phyloP scores from a whole-genome alignment of 768 basidiomycete species.

The Hortiboletus flavorubellus region DNA sequence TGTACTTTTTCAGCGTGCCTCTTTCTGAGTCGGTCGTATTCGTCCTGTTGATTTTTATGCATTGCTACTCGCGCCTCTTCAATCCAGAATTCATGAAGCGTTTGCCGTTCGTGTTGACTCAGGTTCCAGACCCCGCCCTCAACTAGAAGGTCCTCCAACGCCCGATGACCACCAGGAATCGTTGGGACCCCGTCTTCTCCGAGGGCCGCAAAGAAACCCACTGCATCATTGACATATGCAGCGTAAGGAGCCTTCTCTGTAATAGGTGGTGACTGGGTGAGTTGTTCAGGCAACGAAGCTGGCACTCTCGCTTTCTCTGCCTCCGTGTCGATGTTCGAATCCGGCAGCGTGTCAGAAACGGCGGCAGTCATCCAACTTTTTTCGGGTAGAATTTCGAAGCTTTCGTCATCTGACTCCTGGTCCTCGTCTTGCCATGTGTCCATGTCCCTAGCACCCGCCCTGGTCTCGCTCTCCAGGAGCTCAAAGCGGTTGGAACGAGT shows the following conservation, averaged over 20 bases:
- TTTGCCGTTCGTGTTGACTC: constrained; percentile 46
- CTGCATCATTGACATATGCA: constrained; percentile 25
- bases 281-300: neutral
- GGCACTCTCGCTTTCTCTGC: neutral
- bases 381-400: constrained; percentile 14
- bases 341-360: neutral
- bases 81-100: constrained; percentile 47
- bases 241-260: neutral
- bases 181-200: constrained; percentile 37
- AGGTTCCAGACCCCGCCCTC: constrained; percentile 49
- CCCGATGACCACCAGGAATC: constrained; percentile 36
- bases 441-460: neutral
- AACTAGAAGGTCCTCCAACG: constrained; percentile 36
- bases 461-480: constrained; percentile 1
- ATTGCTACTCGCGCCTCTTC: constrained; percentile 35
- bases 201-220: constrained; percentile 37
- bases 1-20: constrained; percentile 40
- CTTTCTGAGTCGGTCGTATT: constrained; percentile 43
- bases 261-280: neutral
- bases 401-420: constrained; percentile 9
- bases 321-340: neutral
- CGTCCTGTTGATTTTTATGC: constrained; percentile 30
- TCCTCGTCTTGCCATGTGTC: neutral
- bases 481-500: constrained; percentile 18
- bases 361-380: constrained; percentile 30